phyloP scores from a whole-genome alignment of 441 rosid genomes.

The Arabidopsis lyrata region DNA sequence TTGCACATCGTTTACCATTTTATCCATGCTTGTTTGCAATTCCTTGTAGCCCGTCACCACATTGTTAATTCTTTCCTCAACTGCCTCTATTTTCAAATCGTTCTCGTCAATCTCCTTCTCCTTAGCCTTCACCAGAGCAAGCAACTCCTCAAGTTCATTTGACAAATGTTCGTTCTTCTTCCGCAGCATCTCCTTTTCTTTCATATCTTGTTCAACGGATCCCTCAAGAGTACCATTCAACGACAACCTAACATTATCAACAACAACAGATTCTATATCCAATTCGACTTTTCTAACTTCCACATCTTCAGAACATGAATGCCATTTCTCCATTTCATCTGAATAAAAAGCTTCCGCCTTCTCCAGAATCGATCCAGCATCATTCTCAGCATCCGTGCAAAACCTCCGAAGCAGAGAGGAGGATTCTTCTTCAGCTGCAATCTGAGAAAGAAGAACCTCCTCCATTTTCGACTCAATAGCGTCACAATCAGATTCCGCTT shows the following conservation, averaged over 20 bases:
- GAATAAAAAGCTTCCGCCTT: constrained; percentile 54
- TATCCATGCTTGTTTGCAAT: constrained; percentile 57
- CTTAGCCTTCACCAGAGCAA: constrained; percentile 72
- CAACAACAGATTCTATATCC: constrained; percentile 65
- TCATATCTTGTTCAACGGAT: constrained; percentile 60
- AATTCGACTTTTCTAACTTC: constrained; percentile 72
- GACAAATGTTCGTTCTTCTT: constrained; percentile 59
- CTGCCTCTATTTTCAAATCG: constrained; percentile 58
- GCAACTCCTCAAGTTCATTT: constrained; percentile 64
- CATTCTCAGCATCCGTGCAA: constrained; percentile 64
- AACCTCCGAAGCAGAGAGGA: constrained; percentile 65
- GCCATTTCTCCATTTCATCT: constrained; percentile 66
- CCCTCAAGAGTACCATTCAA: constrained; percentile 59
- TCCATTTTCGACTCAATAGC: constrained; percentile 71
- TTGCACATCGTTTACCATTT: constrained; percentile 57
- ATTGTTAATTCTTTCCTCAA: constrained; percentile 61
- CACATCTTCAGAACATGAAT: constrained; percentile 64
- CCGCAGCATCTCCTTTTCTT: constrained; percentile 58
- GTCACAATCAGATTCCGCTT: constrained; percentile 70
- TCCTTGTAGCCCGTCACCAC: constrained; percentile 70
- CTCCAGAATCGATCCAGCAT: constrained; percentile 57
- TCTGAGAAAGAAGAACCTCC: constrained; percentile 61
- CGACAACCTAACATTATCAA: constrained; percentile 60
- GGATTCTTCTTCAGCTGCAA: constrained; percentile 77
- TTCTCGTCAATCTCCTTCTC: constrained; percentile 76